Evolutionary conservation across 2,329 filamentous ascomycete species (phyloP).

Genomic region (Gremmenia infestans): DNA sequence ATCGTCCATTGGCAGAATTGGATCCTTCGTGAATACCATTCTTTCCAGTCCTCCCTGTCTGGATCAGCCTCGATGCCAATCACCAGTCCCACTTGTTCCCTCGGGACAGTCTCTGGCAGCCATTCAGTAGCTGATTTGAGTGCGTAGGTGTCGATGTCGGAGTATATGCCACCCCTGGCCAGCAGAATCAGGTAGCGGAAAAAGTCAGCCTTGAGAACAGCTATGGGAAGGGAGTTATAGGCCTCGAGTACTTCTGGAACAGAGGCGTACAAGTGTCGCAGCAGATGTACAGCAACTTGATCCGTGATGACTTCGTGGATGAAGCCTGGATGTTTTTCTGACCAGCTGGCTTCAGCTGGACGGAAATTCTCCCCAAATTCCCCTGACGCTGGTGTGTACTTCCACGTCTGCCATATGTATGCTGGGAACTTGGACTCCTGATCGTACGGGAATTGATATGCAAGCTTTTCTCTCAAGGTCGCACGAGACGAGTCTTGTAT

Average conservation of each 20-base stretch:
- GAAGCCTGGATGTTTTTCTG: slow-evolving; percentile 79
- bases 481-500: slow-evolving; percentile 59
- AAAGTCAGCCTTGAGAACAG: slow-evolving; percentile 72
- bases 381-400: slow-evolving; percentile 70
- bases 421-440: slow-evolving; percentile 84
- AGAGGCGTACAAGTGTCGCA: slow-evolving; percentile 81
- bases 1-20: slow-evolving; percentile 99
- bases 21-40: slow-evolving; percentile 94
- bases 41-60: slow-evolving; percentile 82
- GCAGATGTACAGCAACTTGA: slow-evolving; percentile 71
- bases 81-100: slow-evolving; percentile 75
- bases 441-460: slow-evolving; percentile 92
- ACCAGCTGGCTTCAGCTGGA: slow-evolving; percentile 84
- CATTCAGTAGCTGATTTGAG: slow-evolving; percentile 80
- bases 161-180: slow-evolving; percentile 77
- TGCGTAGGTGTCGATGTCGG: slow-evolving; percentile 86
- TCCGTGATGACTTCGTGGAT: slow-evolving; percentile 98
- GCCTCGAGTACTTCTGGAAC: slow-evolving; percentile 75
- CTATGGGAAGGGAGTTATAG: slow-evolving; percentile 66
- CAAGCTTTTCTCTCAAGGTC: slow-evolving; percentile 73
- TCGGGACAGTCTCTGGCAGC: slow-evolving; percentile 75
- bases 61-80: slow-evolving; percentile 96
- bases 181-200: slow-evolving; percentile 68
- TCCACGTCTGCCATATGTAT: slow-evolving; percentile 99
- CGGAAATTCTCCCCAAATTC: slow-evolving; percentile 73